Evolutionary conservation across 2,329 filamentous ascomycete species (phyloP).

Genomic region (Curvularia lunata): DNA sequence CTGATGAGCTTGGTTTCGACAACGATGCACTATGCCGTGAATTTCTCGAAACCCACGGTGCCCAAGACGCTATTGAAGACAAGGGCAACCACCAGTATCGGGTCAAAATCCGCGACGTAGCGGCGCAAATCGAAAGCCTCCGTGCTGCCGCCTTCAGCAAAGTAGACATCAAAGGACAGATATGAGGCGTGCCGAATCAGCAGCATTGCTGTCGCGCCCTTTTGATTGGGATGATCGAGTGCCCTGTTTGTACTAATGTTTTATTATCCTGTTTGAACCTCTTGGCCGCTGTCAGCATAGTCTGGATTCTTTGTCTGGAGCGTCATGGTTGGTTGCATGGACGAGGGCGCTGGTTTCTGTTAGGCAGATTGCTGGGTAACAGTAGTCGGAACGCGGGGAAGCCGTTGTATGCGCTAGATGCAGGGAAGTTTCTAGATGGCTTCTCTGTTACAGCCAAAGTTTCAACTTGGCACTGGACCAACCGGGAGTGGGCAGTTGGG

Average conservation of each 20-base stretch:
- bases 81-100: constrained; percentile 60
- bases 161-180: constrained; percentile 98
- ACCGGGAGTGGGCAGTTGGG: constrained; percentile 12
- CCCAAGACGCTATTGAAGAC: constrained; percentile 77
- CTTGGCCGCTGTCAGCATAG: constrained; percentile 24
- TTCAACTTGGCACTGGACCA: constrained; percentile 28
- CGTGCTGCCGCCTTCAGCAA: constrained; percentile 77
- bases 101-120: constrained; percentile 67
- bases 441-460: constrained; percentile 38
- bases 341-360: not conserved
- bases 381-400: constrained; percentile 39
- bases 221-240: constrained; percentile 11
- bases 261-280: constrained; percentile 13
- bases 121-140: constrained; percentile 72
- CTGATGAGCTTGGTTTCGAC: constrained; percentile 94
- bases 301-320: not conserved
- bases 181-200: constrained; percentile 59
- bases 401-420: constrained; percentile 41
- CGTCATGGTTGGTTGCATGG: not conserved
- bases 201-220: constrained; percentile 12
- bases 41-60: constrained; percentile 84
- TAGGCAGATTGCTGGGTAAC: not conserved
- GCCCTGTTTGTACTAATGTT: constrained; percentile 20
- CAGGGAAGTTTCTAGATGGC: constrained; percentile 39
- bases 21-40: constrained; percentile 88